A percentile compares a stretch with the other conserved stretches of the same genome.
These are phyloP conservation scores for Gymnopus androsaceus DNA, from an alignment of 1,284 basidiomycete genomes.

Conservation along the genomic window DNA sequence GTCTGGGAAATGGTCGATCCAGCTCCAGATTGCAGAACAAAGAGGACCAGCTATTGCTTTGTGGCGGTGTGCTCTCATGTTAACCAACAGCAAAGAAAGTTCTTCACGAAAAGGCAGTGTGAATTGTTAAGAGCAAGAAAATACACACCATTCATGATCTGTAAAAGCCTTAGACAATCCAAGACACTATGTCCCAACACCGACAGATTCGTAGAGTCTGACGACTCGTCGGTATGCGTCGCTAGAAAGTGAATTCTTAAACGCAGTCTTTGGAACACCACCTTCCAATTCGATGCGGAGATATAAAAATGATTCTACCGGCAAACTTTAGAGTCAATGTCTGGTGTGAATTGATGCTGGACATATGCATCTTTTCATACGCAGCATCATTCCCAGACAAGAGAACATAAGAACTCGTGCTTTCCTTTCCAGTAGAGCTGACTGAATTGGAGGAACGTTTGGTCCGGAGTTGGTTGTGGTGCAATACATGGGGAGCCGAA, in stretches of 20 bases:
- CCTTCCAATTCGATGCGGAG: slow-evolving; percentile 88
- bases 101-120: slow-evolving; percentile 44
- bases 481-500: slow-evolving; percentile 3
- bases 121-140: not conserved
- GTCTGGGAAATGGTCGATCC: slow-evolving; percentile 81
- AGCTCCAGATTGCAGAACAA: slow-evolving; percentile 87
- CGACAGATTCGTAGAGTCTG: slow-evolving; percentile 73
- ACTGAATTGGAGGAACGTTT: slow-evolving; percentile 49
- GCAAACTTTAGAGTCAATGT: slow-evolving; percentile 67
- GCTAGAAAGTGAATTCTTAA: slow-evolving; percentile 71
- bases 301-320: slow-evolving; percentile 86
- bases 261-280: slow-evolving; percentile 76
- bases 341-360: slow-evolving; percentile 56
- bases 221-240: slow-evolving; percentile 37
- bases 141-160: slow-evolving; percentile 64
- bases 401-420: slow-evolving; percentile 41
- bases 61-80: slow-evolving; percentile 80
- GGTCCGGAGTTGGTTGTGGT: slow-evolving; percentile 28
- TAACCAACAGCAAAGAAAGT: slow-evolving; percentile 80
- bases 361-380: slow-evolving; percentile 71
- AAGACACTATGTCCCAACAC: slow-evolving; percentile 74
- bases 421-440: slow-evolving; percentile 38
- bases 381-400: slow-evolving; percentile 46
- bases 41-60: slow-evolving; percentile 74
- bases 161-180: slow-evolving; percentile 63